Evolutionary conservation across 176 grass and related monocot species (phyloP).

Genomic region (Eragrostis nindensis): DNA sequence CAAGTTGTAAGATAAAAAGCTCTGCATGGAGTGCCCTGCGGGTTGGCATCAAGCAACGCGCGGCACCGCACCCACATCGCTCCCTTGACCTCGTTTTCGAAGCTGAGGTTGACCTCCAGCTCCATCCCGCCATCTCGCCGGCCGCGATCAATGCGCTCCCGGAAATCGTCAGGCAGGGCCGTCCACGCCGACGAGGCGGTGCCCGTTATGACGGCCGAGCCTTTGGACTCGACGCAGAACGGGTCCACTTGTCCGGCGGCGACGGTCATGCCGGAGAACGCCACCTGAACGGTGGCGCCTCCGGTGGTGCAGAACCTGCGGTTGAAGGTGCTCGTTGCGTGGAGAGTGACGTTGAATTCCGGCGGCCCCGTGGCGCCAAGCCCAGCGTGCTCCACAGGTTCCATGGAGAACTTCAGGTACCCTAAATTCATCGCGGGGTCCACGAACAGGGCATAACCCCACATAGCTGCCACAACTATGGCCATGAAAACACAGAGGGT

Average conservation of each 20-base stretch:
- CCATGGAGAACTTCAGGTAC: slow-evolving; percentile 12
- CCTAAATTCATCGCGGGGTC: background rate
- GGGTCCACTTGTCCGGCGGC: background rate
- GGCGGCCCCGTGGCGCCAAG: background rate
- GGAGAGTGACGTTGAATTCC: background rate
- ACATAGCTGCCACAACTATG: background rate
- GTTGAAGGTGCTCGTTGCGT: background rate
- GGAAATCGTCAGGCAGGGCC: background rate
- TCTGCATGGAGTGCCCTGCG: too few relatives aligned
- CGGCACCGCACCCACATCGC: background rate
- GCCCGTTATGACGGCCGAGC: background rate
- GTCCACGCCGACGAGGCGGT: background rate
- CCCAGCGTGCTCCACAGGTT: background rate
- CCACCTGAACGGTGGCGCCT: background rate
- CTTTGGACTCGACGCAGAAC: slow-evolving; percentile 14
- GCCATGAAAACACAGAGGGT: too few relatives aligned
- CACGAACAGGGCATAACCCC: background rate
- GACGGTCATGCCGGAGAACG: background rate
- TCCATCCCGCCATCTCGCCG: background rate
- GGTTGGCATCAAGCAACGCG: too few relatives aligned
- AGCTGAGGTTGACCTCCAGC: background rate
- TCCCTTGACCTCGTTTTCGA: background rate
- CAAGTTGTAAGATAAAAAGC: too few relatives aligned
- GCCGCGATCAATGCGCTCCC: background rate
- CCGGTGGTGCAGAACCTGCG: background rate